A percentile compares a stretch with the other conserved stretches of the same genome.
phyloP scores from a whole-genome alignment of 495 filamentous ascomycete genomes.

The Oidiodendron maius region DNA sequence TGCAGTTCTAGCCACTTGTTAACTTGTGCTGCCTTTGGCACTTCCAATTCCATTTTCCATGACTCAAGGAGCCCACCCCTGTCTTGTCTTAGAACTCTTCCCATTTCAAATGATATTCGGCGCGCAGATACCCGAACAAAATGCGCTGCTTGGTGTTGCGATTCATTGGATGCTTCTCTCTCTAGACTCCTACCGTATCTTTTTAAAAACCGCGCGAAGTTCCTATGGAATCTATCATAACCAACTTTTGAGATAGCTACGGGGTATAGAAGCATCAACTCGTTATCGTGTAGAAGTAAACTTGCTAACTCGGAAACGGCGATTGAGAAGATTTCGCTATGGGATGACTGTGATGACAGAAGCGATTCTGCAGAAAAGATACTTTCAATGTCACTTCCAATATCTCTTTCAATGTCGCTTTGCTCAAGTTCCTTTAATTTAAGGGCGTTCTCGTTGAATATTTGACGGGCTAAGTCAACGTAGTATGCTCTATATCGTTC shows the following conservation, averaged over 20 bases:
- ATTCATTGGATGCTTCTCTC: neutral
- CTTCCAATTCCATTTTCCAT: neutral
- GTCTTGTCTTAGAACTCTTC: neutral
- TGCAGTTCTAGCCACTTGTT: neutral
- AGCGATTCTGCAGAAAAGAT: neutral
- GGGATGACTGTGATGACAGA: neutral
- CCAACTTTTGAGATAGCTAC: neutral
- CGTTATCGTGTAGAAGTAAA: neutral
- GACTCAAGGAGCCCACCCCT: neutral
- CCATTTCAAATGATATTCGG: neutral
- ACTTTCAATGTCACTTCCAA: neutral
- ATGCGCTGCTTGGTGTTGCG: neutral
- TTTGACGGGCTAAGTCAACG: constrained; percentile 5
- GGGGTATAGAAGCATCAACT: neutral
- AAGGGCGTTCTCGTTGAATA: constrained; percentile 9
- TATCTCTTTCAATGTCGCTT: constrained; percentile 4
- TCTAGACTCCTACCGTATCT: neutral
- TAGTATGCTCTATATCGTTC: too few species aligned
- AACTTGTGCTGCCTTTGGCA: neutral
- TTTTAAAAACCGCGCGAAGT: neutral
- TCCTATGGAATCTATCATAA: neutral
- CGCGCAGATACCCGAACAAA: neutral
- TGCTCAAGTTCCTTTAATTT: constrained; percentile 5
- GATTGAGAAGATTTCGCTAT: neutral
- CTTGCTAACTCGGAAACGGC: neutral